Evolutionary conservation across 2,329 filamentous ascomycete species (phyloP).

Genomic region (Alternaria dauci): DNA sequence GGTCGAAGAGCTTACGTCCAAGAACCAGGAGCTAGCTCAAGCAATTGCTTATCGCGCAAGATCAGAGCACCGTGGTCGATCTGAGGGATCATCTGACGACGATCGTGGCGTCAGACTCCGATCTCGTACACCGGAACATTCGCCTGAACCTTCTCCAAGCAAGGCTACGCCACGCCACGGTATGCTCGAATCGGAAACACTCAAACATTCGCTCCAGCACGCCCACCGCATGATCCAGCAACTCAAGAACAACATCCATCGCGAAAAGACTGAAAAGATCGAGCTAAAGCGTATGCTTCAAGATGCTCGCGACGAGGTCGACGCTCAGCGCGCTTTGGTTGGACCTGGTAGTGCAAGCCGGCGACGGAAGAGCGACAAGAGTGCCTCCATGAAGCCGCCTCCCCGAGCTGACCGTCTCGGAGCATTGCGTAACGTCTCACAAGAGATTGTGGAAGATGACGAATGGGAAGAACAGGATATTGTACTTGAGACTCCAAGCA

Average conservation of each 20-base stretch:
- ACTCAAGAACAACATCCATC: conserved; percentile 91
- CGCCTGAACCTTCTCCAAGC: conserved; percentile 86
- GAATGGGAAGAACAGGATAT: conserved; percentile 83
- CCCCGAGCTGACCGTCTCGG: conserved; percentile 77
- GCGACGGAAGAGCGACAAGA: conserved; percentile 64
- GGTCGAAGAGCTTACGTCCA: conserved; percentile 84
- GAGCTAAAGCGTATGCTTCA: conserved; percentile 95
- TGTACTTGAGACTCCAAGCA: conserved; percentile 64
- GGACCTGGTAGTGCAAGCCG: conserved; percentile 59
- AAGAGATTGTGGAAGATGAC: conserved; percentile 81
- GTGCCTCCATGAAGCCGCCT: conserved; percentile 79
- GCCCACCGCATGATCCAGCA: conserved; percentile 97
- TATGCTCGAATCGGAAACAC: conserved; percentile 91
- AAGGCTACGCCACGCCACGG: conserved; percentile 92
- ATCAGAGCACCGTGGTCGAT: conserved; percentile 65
- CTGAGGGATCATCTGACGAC: conserved; percentile 62
- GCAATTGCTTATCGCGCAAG: conserved; percentile 80
- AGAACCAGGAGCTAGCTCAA: conserved; percentile 90
- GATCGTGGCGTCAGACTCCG: conserved; percentile 64
- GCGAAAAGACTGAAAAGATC: conserved; percentile 98
- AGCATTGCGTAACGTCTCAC: conserved; percentile 72
- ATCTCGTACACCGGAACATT: conserved; percentile 79
- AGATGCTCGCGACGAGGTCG: conserved; percentile 91
- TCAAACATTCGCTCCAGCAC: conserved; percentile 92
- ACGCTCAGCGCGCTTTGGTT: conserved; percentile 66